These are phyloP conservation scores for Fraxinus americana DNA, from an alignment of 257 asterid genomes.

Conservation along the genomic window DNA sequence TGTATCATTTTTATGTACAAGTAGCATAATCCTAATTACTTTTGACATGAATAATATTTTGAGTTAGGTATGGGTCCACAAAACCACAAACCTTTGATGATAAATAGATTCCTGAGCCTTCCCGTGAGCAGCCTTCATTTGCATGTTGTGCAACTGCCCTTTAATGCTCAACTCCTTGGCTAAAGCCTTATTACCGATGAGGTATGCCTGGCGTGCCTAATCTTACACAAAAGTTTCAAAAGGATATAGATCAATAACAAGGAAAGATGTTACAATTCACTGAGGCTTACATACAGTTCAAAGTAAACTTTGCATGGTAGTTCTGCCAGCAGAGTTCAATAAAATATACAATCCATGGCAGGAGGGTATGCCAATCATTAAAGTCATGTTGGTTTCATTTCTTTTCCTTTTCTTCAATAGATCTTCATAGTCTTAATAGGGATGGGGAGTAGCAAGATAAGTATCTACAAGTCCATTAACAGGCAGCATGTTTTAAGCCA, in stretches of 20 bases:
- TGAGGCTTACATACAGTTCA: neutral
- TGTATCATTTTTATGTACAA: too few relatives aligned
- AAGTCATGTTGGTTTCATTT: neutral
- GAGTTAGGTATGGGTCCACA: neutral
- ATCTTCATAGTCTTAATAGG: neutral
- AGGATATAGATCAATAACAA: constrained; percentile 23
- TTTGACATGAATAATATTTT: neutral
- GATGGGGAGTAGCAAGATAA: neutral
- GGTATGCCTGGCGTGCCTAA: constrained; percentile 96
- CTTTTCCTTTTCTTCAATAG: neutral
- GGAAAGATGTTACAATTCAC: constrained; percentile 7
- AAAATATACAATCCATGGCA: neutral
- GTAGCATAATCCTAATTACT: neutral
- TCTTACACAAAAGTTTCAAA: constrained; percentile 35
- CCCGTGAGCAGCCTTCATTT: constrained; percentile 94
- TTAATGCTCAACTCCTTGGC: constrained; percentile 96
- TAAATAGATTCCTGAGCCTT: constrained; percentile 91
- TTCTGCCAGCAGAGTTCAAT: neutral
- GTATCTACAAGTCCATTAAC: neutral
- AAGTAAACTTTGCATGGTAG: neutral
- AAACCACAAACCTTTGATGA: constrained; percentile 67
- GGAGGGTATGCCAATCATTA: neutral
- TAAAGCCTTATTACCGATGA: constrained; percentile 91
- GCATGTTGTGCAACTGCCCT: constrained; percentile 95
- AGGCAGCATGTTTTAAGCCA: neutral